These are phyloP conservation scores for Pulveroboletus ravenelii DNA, from an alignment of 768 basidiomycete genomes.

Conservation along the genomic window DNA sequence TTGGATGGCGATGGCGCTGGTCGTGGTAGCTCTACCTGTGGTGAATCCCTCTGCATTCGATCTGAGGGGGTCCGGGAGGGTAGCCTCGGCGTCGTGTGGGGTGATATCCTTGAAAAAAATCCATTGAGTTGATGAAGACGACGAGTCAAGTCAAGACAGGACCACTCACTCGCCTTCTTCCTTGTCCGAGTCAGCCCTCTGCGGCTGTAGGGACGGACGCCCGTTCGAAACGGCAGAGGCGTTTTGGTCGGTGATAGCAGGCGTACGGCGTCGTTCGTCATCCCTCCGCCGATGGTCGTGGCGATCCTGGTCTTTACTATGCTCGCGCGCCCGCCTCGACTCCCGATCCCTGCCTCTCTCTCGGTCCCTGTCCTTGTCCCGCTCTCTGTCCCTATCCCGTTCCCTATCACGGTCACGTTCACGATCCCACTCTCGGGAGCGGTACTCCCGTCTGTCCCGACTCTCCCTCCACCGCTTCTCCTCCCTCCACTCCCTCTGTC, in stretches of 20 bases:
- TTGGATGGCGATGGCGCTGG: slow-evolving; percentile 13
- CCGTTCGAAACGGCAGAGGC: slow-evolving; percentile 19
- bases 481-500: slow-evolving; percentile 63
- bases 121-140: slow-evolving; percentile 6
- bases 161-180: slow-evolving; percentile 93
- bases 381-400: slow-evolving; percentile 30
- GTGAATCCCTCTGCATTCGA: slow-evolving; percentile 10
- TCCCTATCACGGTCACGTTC: slow-evolving; percentile 13
- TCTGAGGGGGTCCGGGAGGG: slow-evolving; percentile 26
- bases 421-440: slow-evolving; percentile 35
- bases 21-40: slow-evolving; percentile 16
- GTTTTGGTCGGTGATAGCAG: slow-evolving; percentile 7
- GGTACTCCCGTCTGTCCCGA: slow-evolving; percentile 32
- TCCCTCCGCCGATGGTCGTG: slow-evolving; percentile 31
- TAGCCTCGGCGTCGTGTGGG: slow-evolving; percentile 36
- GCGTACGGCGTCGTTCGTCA: slow-evolving; percentile 25
- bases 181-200: slow-evolving; percentile 52
- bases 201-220: slow-evolving; percentile 12
- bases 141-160: slow-evolving; percentile 2
- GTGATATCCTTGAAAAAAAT: slow-evolving; percentile 55
- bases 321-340: slow-evolving; percentile 30
- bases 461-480: slow-evolving; percentile 40
- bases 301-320: slow-evolving; percentile 27
- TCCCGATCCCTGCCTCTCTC: slow-evolving; percentile 35
- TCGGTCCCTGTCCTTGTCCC: slow-evolving; percentile 32